Base-by-base conservation (phyloP, 2,329 filamentous ascomycete species). In the Calonectria ilicicola region DNA sequence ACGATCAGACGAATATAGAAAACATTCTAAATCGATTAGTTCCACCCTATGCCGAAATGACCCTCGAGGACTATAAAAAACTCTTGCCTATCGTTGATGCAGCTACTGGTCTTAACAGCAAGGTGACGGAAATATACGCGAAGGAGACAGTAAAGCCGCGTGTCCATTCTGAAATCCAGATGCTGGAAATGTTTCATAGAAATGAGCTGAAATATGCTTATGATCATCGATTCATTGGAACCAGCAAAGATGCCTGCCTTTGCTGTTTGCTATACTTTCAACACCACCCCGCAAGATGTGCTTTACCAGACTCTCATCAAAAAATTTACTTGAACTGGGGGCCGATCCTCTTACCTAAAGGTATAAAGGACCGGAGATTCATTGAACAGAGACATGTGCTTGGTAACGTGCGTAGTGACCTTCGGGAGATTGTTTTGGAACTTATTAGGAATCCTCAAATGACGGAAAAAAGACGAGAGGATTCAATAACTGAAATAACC, bases 191-290 rank as follows among this genome's bases (percentile, higher is more conserved):
- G 23, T 67, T 67, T 27, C 46, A 67, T 19, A 44, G 40, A 26
- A n/a, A 47, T 21, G 10, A 9, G 65, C 73, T 84, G 1, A 27
- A 19, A 0, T 89, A 87, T 73, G 80, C 81, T 3, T 80, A 79
- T 2, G 67, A 79, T 5, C 87, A 89, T 69, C 78, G 79, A 3
- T 89, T 85, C 73, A 84, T 90, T 15, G 87, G 84, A 3, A 88
- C 85, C 70, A 90, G 87, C 76, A 90, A 90, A 76, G 83, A 84
- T 0, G 85, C 89, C 3, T 90, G 88, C 67, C 86, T 87, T 70
- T 87, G 85, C 64, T 90, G 87, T 76, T 80, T 81, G 46, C 79
- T 86, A 2, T 89, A 88, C 71, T 84, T 89, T 29, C 77, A 73
- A 10, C 63, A 84, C 15, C 86, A 89, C 62, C 84, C 84, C 0